Percentiles rank a stretch among this genome's conserved stretches.
Evolutionary conservation across 1,139 yeast species (phyloP).

Genomic region (Taphrina pruni): DNA sequence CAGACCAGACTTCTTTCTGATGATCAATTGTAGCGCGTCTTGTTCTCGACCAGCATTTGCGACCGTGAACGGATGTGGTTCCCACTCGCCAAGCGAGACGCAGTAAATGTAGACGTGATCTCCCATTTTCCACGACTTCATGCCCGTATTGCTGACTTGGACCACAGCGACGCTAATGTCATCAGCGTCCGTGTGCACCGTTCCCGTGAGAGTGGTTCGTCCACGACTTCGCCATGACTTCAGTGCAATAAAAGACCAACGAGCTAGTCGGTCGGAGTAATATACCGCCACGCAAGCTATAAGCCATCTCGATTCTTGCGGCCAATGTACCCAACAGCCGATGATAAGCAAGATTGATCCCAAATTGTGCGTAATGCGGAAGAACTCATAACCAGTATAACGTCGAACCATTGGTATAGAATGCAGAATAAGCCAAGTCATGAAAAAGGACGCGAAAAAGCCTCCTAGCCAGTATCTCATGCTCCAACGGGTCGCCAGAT

Average conservation of each 20-base stretch:
- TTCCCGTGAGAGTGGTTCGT: constrained; percentile 51
- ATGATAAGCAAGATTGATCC: constrained; percentile 46
- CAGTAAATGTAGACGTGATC: constrained; percentile 66
- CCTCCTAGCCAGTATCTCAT: constrained; percentile 56
- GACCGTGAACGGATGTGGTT: constrained; percentile 73
- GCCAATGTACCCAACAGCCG: constrained; percentile 39
- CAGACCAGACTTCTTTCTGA: constrained; percentile 20
- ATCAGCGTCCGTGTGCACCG: constrained; percentile 43
- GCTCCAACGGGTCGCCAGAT: constrained; percentile 52
- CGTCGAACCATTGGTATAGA: constrained; percentile 52
- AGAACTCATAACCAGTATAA: constrained; percentile 56
- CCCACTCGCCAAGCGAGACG: constrained; percentile 56
- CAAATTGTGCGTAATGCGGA: constrained; percentile 53
- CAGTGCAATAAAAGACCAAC: constrained; percentile 5
- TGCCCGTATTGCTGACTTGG: constrained; percentile 52
- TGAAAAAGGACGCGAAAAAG: constrained; percentile 53
- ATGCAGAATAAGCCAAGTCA: constrained; percentile 52
- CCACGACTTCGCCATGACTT: constrained; percentile 45
- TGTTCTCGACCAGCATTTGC: constrained; percentile 48
- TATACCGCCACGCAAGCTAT: constrained; percentile 22
- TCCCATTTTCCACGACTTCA: constrained; percentile 55
- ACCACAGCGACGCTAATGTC: constrained; percentile 40
- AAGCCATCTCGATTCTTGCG: constrained; percentile 23
- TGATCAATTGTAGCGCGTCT: constrained; percentile 2
- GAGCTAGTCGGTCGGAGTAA: constrained; percentile 10